These are phyloP conservation scores for Aphanocladium album DNA, from an alignment of 2,329 filamentous ascomycete genomes.

Conservation along the genomic window DNA sequence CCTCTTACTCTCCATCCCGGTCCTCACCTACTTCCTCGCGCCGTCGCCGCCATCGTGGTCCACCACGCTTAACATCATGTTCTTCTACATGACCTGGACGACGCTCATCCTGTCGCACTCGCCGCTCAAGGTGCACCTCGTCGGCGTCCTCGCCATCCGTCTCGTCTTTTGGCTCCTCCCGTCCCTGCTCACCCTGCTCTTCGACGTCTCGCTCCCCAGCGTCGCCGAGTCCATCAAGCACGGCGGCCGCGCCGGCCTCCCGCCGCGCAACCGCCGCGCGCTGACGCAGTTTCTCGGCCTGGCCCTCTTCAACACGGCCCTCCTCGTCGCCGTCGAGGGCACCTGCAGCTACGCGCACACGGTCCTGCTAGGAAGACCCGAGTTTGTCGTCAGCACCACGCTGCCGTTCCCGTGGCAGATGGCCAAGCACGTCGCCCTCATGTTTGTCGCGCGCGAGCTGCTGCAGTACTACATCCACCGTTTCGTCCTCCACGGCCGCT, in stretches of 20 bases:
- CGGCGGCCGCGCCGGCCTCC: slow-evolving; percentile 48
- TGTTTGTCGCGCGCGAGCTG: slow-evolving; percentile 47
- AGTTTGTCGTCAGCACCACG: slow-evolving; percentile 44
- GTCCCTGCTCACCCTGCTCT: slow-evolving; percentile 64
- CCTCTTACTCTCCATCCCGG: slow-evolving; percentile 65
- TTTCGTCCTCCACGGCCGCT: slow-evolving; percentile 56
- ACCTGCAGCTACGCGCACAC: slow-evolving; percentile 34
- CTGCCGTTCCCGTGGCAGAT: slow-evolving; percentile 51
- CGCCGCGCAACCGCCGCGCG: slow-evolving; percentile 35
- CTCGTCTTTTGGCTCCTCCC: slow-evolving; percentile 68
- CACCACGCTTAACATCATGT: slow-evolving; percentile 77
- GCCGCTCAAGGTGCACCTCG: slow-evolving; percentile 68
- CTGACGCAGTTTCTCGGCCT: slow-evolving; percentile 35
- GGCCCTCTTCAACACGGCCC: slow-evolving; percentile 40
- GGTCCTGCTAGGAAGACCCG: slow-evolving; percentile 29
- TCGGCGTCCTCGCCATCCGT: slow-evolving; percentile 64
- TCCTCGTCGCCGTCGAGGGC: slow-evolving; percentile 41
- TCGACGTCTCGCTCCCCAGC: slow-evolving; percentile 67
- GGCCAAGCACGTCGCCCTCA: slow-evolving; percentile 41
- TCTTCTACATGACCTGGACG: slow-evolving; percentile 88
- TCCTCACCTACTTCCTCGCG: slow-evolving; percentile 62
- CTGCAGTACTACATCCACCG: slow-evolving; percentile 73
- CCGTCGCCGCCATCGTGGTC: slow-evolving; percentile 62
- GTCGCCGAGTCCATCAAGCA: slow-evolving; percentile 65
- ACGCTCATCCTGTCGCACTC: slow-evolving; percentile 75